These are phyloP conservation scores for Hypoxylon sp. DNA, from an alignment of 2,329 filamentous ascomycete species.

Conservation along the genomic window DNA sequence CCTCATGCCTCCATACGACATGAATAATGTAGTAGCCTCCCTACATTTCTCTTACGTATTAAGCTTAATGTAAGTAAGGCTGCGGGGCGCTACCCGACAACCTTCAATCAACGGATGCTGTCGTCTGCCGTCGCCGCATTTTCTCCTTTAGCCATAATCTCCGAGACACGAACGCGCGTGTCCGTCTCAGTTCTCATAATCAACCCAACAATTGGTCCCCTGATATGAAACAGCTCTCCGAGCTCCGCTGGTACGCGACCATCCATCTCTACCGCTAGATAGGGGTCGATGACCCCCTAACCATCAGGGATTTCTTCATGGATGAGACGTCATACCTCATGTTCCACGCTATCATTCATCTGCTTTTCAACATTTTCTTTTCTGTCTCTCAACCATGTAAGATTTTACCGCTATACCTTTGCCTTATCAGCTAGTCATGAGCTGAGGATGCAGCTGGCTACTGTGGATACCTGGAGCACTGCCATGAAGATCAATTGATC, in stretches of 20 bases:
- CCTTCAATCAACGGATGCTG: slow-evolving; percentile 20
- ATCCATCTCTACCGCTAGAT: slow-evolving; percentile 23
- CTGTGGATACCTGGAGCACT: slow-evolving; percentile 16
- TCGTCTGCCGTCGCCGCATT: slow-evolving; percentile 31
- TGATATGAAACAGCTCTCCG: slow-evolving; percentile 34
- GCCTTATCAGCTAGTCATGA: slow-evolving; percentile 16
- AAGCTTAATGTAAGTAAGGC: slow-evolving; percentile 6
- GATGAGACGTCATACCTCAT: slow-evolving; percentile 45
- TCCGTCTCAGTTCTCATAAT: slow-evolving; percentile 17
- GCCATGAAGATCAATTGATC: slow-evolving; percentile 13
- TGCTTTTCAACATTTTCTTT: slow-evolving; percentile 11
- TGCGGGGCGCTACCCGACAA: slow-evolving; percentile 38
- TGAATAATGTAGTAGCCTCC: slow-evolving; percentile 8
- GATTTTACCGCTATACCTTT: slow-evolving; percentile 11
- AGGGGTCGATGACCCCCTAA: slow-evolving; percentile 34
- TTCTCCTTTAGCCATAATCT: slow-evolving; percentile 40
- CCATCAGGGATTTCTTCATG: slow-evolving; percentile 19
- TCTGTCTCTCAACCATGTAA: slow-evolving; percentile 16
- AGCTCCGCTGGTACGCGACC: slow-evolving; percentile 16
- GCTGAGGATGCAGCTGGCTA: slow-evolving; percentile 1
- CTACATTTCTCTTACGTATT: slow-evolving; percentile 33
- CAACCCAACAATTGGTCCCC: slow-evolving; percentile 24
- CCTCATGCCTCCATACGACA: slow-evolving; percentile 24
- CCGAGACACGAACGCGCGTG: slow-evolving; percentile 48
- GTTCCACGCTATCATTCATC: slow-evolving; percentile 22